Evolutionary conservation across 2,329 filamentous ascomycete genomes (phyloP).

Genomic region (Aspergillus carbonarius): DNA sequence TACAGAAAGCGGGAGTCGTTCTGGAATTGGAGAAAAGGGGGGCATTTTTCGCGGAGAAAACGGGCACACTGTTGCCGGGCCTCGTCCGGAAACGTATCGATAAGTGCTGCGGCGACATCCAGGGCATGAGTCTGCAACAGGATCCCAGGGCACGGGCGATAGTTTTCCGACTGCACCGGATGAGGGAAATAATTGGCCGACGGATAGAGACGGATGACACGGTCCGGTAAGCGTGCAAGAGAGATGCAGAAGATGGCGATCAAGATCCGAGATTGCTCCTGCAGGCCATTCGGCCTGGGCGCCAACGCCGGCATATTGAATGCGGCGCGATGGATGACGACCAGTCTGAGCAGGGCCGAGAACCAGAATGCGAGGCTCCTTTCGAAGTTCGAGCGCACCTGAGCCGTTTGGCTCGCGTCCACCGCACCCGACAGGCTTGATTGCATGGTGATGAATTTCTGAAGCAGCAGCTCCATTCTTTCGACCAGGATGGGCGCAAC

Average conservation of each 20-base stretch:
- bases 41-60: slow-evolving; percentile 44
- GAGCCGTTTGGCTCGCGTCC: slow-evolving; percentile 17
- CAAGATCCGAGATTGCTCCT: slow-evolving; percentile 39
- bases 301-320: slow-evolving; percentile 28
- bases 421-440: slow-evolving; percentile 20
- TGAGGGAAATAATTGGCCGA: slow-evolving; percentile 32
- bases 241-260: slow-evolving; percentile 42
- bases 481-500: slow-evolving; percentile 39
- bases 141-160: slow-evolving; percentile 32
- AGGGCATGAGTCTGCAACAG: slow-evolving; percentile 42
- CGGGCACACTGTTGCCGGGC: slow-evolving; percentile 42
- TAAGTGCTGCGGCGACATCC: slow-evolving; percentile 46
- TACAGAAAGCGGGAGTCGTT: slow-evolving; percentile 42
- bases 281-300: slow-evolving; percentile 26
- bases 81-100: slow-evolving; percentile 47
- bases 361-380: slow-evolving; percentile 41
- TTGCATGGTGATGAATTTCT: slow-evolving; percentile 36
- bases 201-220: slow-evolving; percentile 31
- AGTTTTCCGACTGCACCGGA: slow-evolving; percentile 20
- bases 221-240: slow-evolving; percentile 37
- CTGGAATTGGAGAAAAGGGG: slow-evolving; percentile 38
- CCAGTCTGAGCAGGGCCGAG: slow-evolving; percentile 41
- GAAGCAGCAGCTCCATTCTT: slow-evolving; percentile 41
- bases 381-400: slow-evolving; percentile 28
- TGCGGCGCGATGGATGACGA: slow-evolving; percentile 41